These are phyloP conservation scores for Suillus spraguei DNA, from an alignment of 768 basidiomycete genomes.

Conservation along the genomic window DNA sequence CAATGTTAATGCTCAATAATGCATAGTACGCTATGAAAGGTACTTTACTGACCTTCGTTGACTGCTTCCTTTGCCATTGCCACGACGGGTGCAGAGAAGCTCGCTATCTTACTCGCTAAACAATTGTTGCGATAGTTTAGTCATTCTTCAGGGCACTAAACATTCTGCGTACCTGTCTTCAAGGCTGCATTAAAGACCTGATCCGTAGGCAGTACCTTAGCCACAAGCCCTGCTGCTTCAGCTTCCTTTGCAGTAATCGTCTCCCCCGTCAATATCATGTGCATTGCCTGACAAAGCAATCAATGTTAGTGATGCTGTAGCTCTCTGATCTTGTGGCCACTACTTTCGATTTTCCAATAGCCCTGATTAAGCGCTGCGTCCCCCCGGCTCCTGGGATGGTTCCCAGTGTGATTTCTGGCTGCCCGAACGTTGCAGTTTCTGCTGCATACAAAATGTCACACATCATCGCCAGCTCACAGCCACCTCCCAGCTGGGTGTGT, in stretches of 20 bases:
- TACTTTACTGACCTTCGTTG: constrained; percentile 38
- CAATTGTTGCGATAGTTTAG: background rate
- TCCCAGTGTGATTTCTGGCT: constrained; percentile 94
- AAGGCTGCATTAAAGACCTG: constrained; percentile 48
- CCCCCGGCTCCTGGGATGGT: constrained; percentile 95
- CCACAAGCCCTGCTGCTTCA: constrained; percentile 48
- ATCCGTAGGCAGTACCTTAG: constrained; percentile 41
- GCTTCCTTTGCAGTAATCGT: constrained; percentile 49
- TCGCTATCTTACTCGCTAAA: constrained; percentile 33
- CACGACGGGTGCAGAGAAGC: constrained; percentile 32
- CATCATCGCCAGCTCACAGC: constrained; percentile 95
- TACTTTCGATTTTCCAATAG: constrained; percentile 78
- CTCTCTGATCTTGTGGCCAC: background rate
- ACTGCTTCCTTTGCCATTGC: constrained; percentile 53
- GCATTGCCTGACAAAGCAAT: constrained; percentile 45
- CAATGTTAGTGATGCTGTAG: background rate
- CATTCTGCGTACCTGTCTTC: constrained; percentile 31
- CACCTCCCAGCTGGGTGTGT: constrained; percentile 81
- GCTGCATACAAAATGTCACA: constrained; percentile 93
- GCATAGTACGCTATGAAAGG: background rate
- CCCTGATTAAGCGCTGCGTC: constrained; percentile 83
- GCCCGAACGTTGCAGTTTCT: constrained; percentile 86
- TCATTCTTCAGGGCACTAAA: background rate
- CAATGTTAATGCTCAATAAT: constrained; percentile 1
- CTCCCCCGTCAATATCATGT: constrained; percentile 54